Base-by-base conservation (phyloP, 495 filamentous ascomycete species). In the Aspergillus olivimuriae region DNA sequence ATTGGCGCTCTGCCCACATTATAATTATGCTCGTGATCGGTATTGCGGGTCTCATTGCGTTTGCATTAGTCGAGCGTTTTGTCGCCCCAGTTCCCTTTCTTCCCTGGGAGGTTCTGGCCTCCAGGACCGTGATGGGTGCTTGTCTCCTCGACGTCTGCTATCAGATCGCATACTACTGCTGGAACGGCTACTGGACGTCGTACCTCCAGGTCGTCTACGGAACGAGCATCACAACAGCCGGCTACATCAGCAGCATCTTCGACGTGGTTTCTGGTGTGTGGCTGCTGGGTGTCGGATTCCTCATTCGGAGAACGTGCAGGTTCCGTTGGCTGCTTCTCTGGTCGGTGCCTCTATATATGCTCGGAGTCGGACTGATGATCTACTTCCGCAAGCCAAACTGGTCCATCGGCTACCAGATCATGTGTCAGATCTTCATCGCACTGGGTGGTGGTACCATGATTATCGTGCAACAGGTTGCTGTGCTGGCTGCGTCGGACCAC, bases 351-450 rank as follows among this genome's bases (percentile, higher is more conserved):
- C 57, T 86, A 12, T 70, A 74, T 48, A 68, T 83, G 28, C 69
- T 84, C 19, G 72, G 51, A n/a, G 44, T 54, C 3, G 75, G 82
- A 18, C 72, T 84, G 41, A 75, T 86, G 71, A 83, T 72, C 52
- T 72, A 65, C 48, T 87, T 86, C 74, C 78, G 84, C 23, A 74
- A 80, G 24, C 70, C 77, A 23, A 63, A 70, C 41, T 64, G 62
- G 23, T 52, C 66, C 32, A 60, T 87, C 28, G 82, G 80, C 17
- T 84, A 82, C 52, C 66, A 87, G 24, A 65, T 86, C 56, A 81
- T 86, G 76, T 82, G 75, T 53, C 79, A 89, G 59, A 77, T 89
- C 56, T 78, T 87, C 61, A 81, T 87, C 47, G 75, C 83, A 20
- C 66, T 88, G 32, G 66, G 69, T 12, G 82, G 81, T 4, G 72